A percentile compares a stretch with the other conserved stretches of the same genome.
Conservation (phyloP, 768 basidiomycete genomes). For the Trametes villosa region DNA sequence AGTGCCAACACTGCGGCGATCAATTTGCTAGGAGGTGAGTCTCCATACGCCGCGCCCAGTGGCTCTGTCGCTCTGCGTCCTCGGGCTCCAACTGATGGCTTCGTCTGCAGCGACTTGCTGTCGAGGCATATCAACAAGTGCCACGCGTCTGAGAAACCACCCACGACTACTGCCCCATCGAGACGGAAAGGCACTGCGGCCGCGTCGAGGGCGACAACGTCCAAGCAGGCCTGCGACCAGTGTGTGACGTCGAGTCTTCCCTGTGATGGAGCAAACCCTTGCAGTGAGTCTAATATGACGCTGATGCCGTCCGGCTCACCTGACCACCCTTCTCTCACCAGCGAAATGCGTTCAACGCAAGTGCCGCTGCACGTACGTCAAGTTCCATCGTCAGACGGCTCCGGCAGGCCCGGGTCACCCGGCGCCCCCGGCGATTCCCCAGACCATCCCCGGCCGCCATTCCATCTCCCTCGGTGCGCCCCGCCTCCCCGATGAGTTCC, state of each 20-base stretch:
- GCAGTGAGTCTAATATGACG: slow-evolving; percentile 53
- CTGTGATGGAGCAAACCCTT: slow-evolving; percentile 81
- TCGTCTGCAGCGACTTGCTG: slow-evolving; percentile 67
- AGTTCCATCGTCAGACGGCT: slow-evolving; percentile 82
- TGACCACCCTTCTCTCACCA: slow-evolving; percentile 32
- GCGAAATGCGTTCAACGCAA: slow-evolving; percentile 78
- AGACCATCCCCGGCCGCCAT: slow-evolving; percentile 25
- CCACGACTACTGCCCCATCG: slow-evolving; percentile 41
- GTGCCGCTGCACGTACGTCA: slow-evolving; percentile 76
- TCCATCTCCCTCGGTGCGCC: slow-evolving; percentile 26
- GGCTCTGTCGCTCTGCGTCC: not conserved
- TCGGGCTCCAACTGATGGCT: slow-evolving; percentile 1
- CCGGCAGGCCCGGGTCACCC: slow-evolving; percentile 76
- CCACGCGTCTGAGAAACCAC: slow-evolving; percentile 74
- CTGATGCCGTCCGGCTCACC: not conserved
- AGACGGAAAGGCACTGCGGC: slow-evolving; percentile 71
- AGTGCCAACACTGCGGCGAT: slow-evolving; percentile 86
- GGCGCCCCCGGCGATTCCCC: slow-evolving; percentile 35
- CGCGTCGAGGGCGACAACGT: slow-evolving; percentile 73
- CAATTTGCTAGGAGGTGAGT: slow-evolving; percentile 83
- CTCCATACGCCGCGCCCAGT: not conserved
- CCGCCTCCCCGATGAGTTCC: slow-evolving; percentile 46
- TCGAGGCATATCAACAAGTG: slow-evolving; percentile 89
- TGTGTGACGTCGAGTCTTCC: slow-evolving; percentile 77
- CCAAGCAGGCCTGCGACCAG: slow-evolving; percentile 85